Conservation (phyloP, 495 filamentous ascomycete species). For the Penicillium fimorum region DNA sequence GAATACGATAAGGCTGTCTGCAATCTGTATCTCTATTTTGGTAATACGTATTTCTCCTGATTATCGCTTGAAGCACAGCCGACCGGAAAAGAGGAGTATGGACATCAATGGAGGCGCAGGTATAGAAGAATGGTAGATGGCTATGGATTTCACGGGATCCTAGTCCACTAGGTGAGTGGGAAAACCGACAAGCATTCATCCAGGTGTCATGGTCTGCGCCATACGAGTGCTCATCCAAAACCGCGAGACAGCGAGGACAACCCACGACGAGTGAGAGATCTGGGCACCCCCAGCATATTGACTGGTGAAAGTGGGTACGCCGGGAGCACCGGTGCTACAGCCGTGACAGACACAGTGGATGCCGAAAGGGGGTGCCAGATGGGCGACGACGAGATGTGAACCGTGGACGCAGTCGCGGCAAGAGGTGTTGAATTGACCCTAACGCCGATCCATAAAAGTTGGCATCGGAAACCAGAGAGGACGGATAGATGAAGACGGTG, state of each 20-base stretch:
- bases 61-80: not conserved
- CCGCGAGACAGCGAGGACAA: not conserved
- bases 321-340: not conserved
- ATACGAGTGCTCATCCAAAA: not conserved
- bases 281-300: not conserved
- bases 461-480: not conserved
- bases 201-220: not conserved
- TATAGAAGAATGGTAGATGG: not conserved
- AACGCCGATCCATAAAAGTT: not conserved
- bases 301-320: not conserved
- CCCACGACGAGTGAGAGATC: not conserved
- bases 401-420: not conserved
- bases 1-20: not conserved
- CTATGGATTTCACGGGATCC: not conserved
- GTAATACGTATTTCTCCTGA: not conserved
- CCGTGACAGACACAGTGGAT: not conserved
- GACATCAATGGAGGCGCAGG: not conserved
- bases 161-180: not conserved
- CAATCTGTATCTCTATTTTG: not conserved
- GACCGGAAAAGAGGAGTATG: not conserved
- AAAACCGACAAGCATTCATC: not conserved
- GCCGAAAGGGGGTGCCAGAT: not conserved
- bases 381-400: not conserved
- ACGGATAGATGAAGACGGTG: not conserved
- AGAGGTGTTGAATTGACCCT: not conserved